Evolutionary conservation across 805 yeast genomes (phyloP).

Genomic region (Priceomyces castillae): DNA sequence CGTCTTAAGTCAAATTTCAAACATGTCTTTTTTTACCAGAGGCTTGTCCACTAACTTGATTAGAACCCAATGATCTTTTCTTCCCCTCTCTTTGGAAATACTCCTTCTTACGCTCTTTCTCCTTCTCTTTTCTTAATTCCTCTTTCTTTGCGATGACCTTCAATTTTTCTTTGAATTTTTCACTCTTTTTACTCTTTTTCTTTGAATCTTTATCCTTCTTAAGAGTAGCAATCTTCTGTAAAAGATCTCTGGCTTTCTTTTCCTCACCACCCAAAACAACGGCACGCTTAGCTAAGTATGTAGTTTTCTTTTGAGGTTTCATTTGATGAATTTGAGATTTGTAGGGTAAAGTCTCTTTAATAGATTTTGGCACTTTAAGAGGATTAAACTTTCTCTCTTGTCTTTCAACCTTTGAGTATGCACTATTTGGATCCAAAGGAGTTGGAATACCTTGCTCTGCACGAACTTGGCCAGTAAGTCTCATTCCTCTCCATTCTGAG

Average conservation of each 20-base stretch:
- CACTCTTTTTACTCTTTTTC: constrained; percentile 68
- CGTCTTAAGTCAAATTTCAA: constrained; percentile 9
- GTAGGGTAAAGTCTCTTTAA: constrained; percentile 81
- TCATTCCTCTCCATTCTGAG: constrained; percentile 93
- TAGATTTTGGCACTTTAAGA: constrained; percentile 75
- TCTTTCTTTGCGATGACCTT: constrained; percentile 75
- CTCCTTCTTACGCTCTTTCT: constrained; percentile 82
- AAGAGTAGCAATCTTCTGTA: constrained; percentile 82
- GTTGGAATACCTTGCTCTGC: constrained; percentile 67
- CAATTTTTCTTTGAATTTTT: constrained; percentile 69
- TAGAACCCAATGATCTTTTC: constrained; percentile 49
- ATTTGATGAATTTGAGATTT: constrained; percentile 84
- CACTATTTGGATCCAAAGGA: constrained; percentile 52
- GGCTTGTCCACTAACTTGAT: constrained; percentile 29
- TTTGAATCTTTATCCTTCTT: constrained; percentile 82
- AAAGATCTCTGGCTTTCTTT: constrained; percentile 84
- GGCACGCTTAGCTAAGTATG: constrained; percentile 86
- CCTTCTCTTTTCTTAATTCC: constrained; percentile 68
- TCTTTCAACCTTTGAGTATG: constrained; percentile 74
- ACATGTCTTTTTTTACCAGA: constrained; percentile 33
- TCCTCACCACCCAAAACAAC: constrained; percentile 91
- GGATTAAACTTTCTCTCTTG: constrained; percentile 82
- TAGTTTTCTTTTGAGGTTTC: constrained; percentile 81
- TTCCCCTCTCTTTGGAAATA: constrained; percentile 71
- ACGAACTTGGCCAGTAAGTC: constrained; percentile 90